These are phyloP conservation scores for Alisma plantagoaquatica DNA, from an alignment of 106 monocot species.

Conservation along the genomic window DNA sequence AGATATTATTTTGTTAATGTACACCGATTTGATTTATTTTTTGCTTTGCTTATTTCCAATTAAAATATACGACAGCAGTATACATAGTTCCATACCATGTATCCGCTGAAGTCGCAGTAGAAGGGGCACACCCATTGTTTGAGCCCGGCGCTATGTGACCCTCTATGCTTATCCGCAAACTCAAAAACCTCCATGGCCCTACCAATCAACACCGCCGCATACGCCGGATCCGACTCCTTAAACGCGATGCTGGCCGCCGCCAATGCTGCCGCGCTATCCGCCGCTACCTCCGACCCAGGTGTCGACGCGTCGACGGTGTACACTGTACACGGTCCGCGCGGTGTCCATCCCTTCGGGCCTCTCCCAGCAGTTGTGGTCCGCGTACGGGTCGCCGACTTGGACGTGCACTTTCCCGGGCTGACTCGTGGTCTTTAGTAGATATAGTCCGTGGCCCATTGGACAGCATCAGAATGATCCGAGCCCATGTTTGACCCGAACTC, in stretches of 20 bases:
- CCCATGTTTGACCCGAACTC: slow-evolving; percentile 17
- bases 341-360: too few species aligned
- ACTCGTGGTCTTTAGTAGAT: slow-evolving; percentile 14
- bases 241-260: slow-evolving; percentile 12
- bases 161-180: slow-evolving; percentile 15
- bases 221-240: not conserved
- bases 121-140: slow-evolving; percentile 14
- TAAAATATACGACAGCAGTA: too few species aligned
- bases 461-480: slow-evolving; percentile 1
- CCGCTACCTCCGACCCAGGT: slow-evolving; percentile 13
- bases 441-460: slow-evolving; percentile 19
- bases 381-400: slow-evolving; percentile 14
- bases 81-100: too few species aligned
- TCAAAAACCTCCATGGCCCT: slow-evolving; percentile 18
- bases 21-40: too few species aligned
- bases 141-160: slow-evolving; percentile 16
- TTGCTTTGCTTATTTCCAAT: not conserved
- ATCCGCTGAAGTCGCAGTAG: too few species aligned
- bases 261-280: slow-evolving; percentile 13
- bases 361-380: too few species aligned
- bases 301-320: slow-evolving; percentile 2
- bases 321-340: slow-evolving; percentile 34
- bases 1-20: too few species aligned
- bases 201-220: slow-evolving; percentile 1
- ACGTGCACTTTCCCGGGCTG: slow-evolving; percentile 2